Evolutionary conservation across 495 filamentous ascomycete species (phyloP).

Genomic region (Apodospora peruviana): DNA sequence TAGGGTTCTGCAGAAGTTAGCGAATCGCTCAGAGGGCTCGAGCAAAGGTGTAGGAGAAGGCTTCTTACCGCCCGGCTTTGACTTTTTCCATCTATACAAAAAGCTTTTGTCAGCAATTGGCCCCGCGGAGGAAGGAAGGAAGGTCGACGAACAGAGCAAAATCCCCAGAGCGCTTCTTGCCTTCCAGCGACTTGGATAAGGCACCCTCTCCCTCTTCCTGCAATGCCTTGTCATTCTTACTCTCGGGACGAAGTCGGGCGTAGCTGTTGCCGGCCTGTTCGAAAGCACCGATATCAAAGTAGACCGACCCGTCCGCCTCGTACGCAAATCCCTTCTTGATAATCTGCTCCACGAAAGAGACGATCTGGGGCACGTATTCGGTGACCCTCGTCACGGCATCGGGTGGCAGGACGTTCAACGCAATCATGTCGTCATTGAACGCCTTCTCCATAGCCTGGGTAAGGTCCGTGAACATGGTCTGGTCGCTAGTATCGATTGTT

Average conservation of each 20-base stretch:
- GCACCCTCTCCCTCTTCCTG: slow-evolving; percentile 89
- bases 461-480: slow-evolving; percentile 65
- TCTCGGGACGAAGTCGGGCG: slow-evolving; percentile 82
- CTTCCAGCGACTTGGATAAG: slow-evolving; percentile 59
- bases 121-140: too few relatives aligned
- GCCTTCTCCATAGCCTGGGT: slow-evolving; percentile 76
- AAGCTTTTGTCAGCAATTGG: too few relatives aligned
- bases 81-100: slow-evolving; percentile 98
- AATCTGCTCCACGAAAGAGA: slow-evolving; percentile 60
- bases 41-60: too few relatives aligned
- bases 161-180: slow-evolving; percentile 68
- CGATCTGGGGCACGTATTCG: slow-evolving; percentile 83
- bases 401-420: slow-evolving; percentile 78
- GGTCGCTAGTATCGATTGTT: slow-evolving; percentile 67
- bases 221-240: slow-evolving; percentile 71
- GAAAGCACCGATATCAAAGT: slow-evolving; percentile 88
- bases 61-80: slow-evolving; percentile 84
- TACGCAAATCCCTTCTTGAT: slow-evolving; percentile 86
- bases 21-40: too few relatives aligned
- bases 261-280: slow-evolving; percentile 80
- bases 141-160: slow-evolving; percentile 60
- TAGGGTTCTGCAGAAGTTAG: too few relatives aligned
- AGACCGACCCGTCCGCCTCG: slow-evolving; percentile 80
- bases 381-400: slow-evolving; percentile 82
- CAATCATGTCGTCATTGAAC: slow-evolving; percentile 79